Evolutionary conservation across 2,329 filamentous ascomycete genomes (phyloP).

Genomic region (Epichloe bromicola): DNA sequence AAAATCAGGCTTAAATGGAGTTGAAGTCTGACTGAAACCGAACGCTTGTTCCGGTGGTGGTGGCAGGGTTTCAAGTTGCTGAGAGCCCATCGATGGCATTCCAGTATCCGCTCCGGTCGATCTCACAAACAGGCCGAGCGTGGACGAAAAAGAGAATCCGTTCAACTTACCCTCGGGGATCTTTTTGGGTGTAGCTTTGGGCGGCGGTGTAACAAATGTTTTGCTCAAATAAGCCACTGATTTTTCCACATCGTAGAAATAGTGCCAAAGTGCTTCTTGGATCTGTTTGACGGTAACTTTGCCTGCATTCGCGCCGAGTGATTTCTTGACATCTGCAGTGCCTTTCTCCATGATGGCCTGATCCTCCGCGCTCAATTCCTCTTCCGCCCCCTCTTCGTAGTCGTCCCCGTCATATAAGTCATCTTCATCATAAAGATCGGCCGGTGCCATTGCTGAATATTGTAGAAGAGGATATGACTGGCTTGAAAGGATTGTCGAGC

Average conservation of each 20-base stretch:
- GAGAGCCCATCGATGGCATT: constrained; percentile 7
- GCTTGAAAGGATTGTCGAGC: background rate
- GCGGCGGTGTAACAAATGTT: constrained; percentile 35
- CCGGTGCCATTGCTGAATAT: constrained; percentile 9
- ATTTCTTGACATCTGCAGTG: constrained; percentile 51
- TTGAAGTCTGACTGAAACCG: background rate
- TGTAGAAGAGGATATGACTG: background rate
- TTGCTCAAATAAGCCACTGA: constrained; percentile 67
- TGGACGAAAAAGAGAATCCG: constrained; percentile 19
- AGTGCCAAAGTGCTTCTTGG: constrained; percentile 85
- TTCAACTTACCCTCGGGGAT: constrained; percentile 28
- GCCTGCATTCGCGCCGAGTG: constrained; percentile 45
- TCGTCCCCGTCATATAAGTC: constrained; percentile 35
- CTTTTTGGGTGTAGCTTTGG: constrained; percentile 25
- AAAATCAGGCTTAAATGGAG: constrained; percentile 40
- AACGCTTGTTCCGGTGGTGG: background rate
- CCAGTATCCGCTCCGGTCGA: constrained; percentile 20
- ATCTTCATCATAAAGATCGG: constrained; percentile 34
- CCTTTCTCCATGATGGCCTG: constrained; percentile 44
- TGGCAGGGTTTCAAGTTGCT: background rate
- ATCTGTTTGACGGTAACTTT: constrained; percentile 55
- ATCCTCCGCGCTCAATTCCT: constrained; percentile 35
- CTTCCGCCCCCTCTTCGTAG: constrained; percentile 31
- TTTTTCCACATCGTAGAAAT: constrained; percentile 87
- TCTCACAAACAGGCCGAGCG: constrained; percentile 14